Evolutionary conservation across 2,329 filamentous ascomycete genomes (phyloP).

Genomic region (Arthroderma uncinatum): DNA sequence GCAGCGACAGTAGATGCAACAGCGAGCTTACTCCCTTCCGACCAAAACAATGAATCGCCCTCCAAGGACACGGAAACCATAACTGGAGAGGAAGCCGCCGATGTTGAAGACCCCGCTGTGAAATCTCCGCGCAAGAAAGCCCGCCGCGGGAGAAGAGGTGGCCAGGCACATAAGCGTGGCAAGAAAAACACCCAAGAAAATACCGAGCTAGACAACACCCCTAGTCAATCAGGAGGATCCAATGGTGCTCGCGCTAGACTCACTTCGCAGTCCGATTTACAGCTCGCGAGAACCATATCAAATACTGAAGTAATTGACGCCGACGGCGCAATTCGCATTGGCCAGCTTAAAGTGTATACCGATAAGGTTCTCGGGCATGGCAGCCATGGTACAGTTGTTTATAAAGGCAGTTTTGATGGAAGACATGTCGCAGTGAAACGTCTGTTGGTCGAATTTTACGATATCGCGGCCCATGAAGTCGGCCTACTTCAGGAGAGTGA

Average conservation of each 20-base stretch:
- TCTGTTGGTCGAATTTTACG: slow-evolving; percentile 92
- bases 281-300: slow-evolving; percentile 43
- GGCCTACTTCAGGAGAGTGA: slow-evolving; percentile 83
- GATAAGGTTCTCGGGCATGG: slow-evolving; percentile 57
- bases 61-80: slow-evolving; percentile 34
- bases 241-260: slow-evolving; percentile 32
- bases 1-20: neutral
- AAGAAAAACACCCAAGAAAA: slow-evolving; percentile 44
- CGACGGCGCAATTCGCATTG: slow-evolving; percentile 52
- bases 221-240: slow-evolving; percentile 43
- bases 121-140: slow-evolving; percentile 50
- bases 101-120: slow-evolving; percentile 22
- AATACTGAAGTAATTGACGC: slow-evolving; percentile 43
- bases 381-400: slow-evolving; percentile 95
- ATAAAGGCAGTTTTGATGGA: slow-evolving; percentile 86
- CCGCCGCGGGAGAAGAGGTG: slow-evolving; percentile 60
- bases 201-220: slow-evolving; percentile 47
- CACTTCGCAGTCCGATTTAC: slow-evolving; percentile 51
- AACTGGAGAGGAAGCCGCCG: slow-evolving; percentile 24
- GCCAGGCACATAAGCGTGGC: slow-evolving; percentile 50
- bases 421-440: slow-evolving; percentile 91
- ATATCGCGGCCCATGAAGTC: slow-evolving; percentile 90
- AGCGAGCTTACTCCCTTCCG: slow-evolving; percentile 10
- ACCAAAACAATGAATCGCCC: slow-evolving; percentile 19
- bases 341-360: slow-evolving; percentile 49